These are phyloP conservation scores for Pichia sp. DNA, from an alignment of 1,139 yeast species.

Conservation along the genomic window DNA sequence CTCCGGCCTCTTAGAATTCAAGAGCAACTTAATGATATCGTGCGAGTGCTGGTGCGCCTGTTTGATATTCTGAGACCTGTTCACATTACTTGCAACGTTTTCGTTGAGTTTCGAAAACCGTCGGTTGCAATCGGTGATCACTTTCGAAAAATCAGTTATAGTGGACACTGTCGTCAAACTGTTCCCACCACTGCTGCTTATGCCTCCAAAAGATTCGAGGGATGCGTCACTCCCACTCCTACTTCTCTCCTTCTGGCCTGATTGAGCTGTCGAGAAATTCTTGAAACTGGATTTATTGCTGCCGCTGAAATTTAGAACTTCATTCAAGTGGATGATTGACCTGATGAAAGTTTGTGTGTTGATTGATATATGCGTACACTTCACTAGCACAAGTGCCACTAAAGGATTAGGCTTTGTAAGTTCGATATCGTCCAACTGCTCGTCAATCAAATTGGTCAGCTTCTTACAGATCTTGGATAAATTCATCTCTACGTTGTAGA, in stretches of 20 bases:
- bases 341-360: constrained; percentile 20
- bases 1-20: constrained; percentile 7
- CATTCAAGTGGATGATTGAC: constrained; percentile 24
- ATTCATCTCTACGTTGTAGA: constrained; percentile 47
- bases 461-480: constrained; percentile 43
- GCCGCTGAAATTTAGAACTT: constrained; percentile 4
- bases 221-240: constrained; percentile 9
- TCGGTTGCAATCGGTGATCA: constrained; percentile 11
- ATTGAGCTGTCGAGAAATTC: neutral
- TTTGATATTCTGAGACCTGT: constrained; percentile 15
- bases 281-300: constrained; percentile 1
- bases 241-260: constrained; percentile 2
- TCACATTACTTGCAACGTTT: constrained; percentile 13
- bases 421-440: constrained; percentile 35
- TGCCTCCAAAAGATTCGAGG: neutral
- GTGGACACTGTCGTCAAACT: neutral
- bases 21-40: constrained; percentile 6
- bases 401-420: constrained; percentile 30
- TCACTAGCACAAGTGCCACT: constrained; percentile 26
- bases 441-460: constrained; percentile 36
- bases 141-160: neutral
- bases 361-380: constrained; percentile 26
- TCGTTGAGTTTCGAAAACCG: constrained; percentile 18
- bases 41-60: constrained; percentile 17
- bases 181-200: neutral